A percentile compares a stretch with the other conserved stretches of the same genome.
phyloP scores from a whole-genome alignment of 352 stramenopile species.

The Thalassiosira hispida region DNA sequence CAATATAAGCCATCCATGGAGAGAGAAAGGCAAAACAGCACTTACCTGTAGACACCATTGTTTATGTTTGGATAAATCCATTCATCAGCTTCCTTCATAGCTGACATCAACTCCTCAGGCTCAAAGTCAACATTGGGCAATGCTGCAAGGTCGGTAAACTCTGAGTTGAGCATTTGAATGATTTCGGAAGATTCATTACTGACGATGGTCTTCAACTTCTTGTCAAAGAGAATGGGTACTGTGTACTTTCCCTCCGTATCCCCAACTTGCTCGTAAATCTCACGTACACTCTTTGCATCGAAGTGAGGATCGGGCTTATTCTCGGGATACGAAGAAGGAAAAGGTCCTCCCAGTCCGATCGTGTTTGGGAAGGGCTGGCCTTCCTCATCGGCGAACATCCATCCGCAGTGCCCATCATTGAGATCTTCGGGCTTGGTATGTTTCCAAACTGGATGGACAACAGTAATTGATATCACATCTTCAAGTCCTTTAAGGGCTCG shows the following conservation, averaged over 20 bases:
- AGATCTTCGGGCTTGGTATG: constrained; percentile 74
- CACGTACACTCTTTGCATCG: constrained; percentile 84
- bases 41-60: constrained; percentile 89
- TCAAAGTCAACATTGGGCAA: constrained; percentile 89
- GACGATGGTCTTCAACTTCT: constrained; percentile 92
- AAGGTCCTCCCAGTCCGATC: constrained; percentile 71
- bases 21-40: too few species aligned
- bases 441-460: constrained; percentile 87
- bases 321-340: constrained; percentile 61
- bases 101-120: constrained; percentile 83
- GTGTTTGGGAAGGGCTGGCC: constrained; percentile 66
- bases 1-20: too few species aligned
- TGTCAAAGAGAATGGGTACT: constrained; percentile 94
- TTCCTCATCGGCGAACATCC: constrained; percentile 86
- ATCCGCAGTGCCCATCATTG: constrained; percentile 87
- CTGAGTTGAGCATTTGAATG: constrained; percentile 93
- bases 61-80: constrained; percentile 92
- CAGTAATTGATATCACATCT: constrained; percentile 91
- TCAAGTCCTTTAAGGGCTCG: constrained; percentile 92
- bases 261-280: constrained; percentile 88
- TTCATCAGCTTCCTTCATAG: constrained; percentile 90
- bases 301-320: constrained; percentile 85
- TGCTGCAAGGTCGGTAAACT: constrained; percentile 88
- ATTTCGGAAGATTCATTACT: constrained; percentile 96
- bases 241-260: constrained; percentile 89